Evolutionary conservation across 208 protist species (phyloP).

Genomic region (Acanthamoeba triangularis): DNA sequence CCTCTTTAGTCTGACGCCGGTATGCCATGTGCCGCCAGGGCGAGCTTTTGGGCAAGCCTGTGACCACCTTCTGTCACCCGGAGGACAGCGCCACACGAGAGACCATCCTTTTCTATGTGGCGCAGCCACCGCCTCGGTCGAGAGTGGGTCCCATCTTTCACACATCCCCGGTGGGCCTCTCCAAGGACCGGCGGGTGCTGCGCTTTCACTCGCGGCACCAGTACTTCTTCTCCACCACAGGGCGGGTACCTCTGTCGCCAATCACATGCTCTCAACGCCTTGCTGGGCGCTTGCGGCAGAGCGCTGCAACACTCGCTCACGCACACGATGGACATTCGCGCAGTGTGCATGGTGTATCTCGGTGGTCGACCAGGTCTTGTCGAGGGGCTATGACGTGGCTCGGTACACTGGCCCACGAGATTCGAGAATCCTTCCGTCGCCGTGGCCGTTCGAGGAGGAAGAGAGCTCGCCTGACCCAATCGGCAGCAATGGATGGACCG

Average conservation of each 20-base stretch:
- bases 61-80: neutral
- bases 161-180: neutral
- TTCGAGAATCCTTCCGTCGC: neutral
- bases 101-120: neutral
- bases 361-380: neutral
- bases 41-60: neutral
- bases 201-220: neutral
- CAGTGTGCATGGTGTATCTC: neutral
- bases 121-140: neutral
- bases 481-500: too few species aligned
- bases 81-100: neutral
- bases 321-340: too few species aligned
- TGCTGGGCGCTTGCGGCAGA: too few species aligned
- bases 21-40: neutral
- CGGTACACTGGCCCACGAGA: neutral
- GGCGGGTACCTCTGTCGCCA: neutral
- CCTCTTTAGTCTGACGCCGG: neutral
- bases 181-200: neutral
- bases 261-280: neutral
- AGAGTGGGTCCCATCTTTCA: neutral
- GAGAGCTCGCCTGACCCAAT: neutral
- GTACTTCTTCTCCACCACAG: neutral
- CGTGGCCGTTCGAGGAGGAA: neutral
- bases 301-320: too few species aligned
- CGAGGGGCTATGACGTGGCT: neutral